phyloP scores from a whole-genome alignment of 345 rosid genomes.

The Hibiscus syriacus region DNA sequence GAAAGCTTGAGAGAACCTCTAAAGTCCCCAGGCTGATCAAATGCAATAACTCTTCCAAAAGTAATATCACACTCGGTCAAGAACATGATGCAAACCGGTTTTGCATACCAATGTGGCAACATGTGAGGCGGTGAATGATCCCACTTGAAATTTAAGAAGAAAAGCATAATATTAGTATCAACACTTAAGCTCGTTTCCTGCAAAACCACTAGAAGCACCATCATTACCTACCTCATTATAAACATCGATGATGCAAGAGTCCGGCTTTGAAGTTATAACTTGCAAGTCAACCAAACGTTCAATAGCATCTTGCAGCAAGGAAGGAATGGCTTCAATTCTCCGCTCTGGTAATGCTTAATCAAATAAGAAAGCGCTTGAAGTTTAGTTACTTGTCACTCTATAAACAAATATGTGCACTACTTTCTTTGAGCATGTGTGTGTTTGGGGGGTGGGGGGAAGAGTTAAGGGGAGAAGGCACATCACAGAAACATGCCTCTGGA shows the following conservation, averaged over 20 bases:
- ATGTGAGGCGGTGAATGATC: constrained; percentile 83
- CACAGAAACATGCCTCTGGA: constrained; percentile 48
- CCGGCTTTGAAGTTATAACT: constrained; percentile 62
- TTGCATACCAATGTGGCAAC: constrained; percentile 72
- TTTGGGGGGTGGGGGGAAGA: not conserved
- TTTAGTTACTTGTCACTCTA: not conserved
- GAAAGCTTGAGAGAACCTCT: constrained; percentile 79
- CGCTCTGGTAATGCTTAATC: constrained; percentile 38
- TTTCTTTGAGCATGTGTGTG: not conserved
- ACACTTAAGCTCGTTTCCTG: not conserved
- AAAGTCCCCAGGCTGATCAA: constrained; percentile 67
- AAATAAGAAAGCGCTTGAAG: not conserved
- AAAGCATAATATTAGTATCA: constrained; percentile 2
- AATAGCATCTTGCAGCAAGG: constrained; percentile 65
- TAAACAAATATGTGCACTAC: too few relatives aligned
- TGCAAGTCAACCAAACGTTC: constrained; percentile 54
- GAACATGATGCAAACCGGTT: constrained; percentile 59
- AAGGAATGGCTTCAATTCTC: constrained; percentile 60
- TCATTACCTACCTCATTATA: constrained; percentile 56
- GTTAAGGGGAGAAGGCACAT: not conserved
- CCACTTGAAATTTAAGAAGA: constrained; percentile 37
- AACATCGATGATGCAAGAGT: constrained; percentile 75
- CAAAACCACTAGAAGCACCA: constrained; percentile 9
- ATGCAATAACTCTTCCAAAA: constrained; percentile 56
- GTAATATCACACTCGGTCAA: constrained; percentile 79